Evolutionary conservation across 2,329 filamentous ascomycete genomes (phyloP).

Genomic region (Penicillium sp.): DNA sequence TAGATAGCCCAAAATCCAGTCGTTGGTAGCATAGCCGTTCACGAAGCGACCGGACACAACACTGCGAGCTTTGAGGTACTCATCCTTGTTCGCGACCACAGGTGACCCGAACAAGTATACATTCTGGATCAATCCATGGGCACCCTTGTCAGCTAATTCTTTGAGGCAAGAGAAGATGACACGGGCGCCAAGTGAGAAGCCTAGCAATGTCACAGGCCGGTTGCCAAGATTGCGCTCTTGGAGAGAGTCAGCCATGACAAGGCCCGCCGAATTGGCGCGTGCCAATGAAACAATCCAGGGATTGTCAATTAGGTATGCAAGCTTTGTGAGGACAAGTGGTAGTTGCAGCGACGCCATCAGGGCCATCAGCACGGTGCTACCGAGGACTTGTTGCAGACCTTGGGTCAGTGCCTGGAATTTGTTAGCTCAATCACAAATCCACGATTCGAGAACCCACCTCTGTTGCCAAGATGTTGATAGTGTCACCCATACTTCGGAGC

Average conservation of each 20-base stretch:
- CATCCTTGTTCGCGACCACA: constrained; percentile 86
- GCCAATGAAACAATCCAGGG: constrained; percentile 97
- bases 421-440: constrained; percentile 25
- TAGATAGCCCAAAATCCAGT: constrained; percentile 96
- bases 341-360: constrained; percentile 91
- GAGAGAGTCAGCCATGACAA: constrained; percentile 91
- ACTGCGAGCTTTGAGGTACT: constrained; percentile 77
- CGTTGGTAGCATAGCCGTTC: constrained; percentile 90
- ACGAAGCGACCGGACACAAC: constrained; percentile 91
- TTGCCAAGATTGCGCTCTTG: constrained; percentile 90
- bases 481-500: constrained; percentile 96
- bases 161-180: constrained; percentile 90
- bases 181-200: constrained; percentile 88
- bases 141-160: constrained; percentile 81
- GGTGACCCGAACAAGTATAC: constrained; percentile 94
- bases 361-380: constrained; percentile 81
- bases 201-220: constrained; percentile 86
- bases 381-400: constrained; percentile 92
- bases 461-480: constrained; percentile 96
- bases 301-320: constrained; percentile 96
- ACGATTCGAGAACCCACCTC: constrained; percentile 62
- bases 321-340: constrained; percentile 89
- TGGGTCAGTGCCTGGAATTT: constrained; percentile 79
- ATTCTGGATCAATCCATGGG: constrained; percentile 86
- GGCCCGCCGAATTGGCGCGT: constrained; percentile 80